Evolutionary conservation across 257 asterid genomes (phyloP).

Genomic region (Primulina tabacum): DNA sequence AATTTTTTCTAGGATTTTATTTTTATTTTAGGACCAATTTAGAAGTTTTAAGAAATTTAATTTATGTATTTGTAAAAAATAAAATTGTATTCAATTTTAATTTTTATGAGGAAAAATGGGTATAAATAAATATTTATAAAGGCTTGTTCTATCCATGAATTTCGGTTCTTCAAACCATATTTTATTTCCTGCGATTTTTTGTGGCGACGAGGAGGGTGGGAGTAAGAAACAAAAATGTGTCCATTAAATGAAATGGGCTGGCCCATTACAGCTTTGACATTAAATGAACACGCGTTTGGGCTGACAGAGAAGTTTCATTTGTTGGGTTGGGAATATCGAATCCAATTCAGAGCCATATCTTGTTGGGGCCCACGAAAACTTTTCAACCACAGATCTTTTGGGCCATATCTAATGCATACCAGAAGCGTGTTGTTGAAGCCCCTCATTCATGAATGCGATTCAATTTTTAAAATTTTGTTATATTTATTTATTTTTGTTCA

Average conservation of each 20-base stretch:
- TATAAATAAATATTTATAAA: too few relatives aligned
- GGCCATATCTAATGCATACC: neutral
- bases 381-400: neutral
- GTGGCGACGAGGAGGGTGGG: too few relatives aligned
- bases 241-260: neutral
- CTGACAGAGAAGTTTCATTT: slow-evolving; percentile 3
- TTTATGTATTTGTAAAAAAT: too few relatives aligned
- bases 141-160: too few relatives aligned
- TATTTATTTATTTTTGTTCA: too few relatives aligned
- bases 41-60: too few relatives aligned
- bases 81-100: too few relatives aligned
- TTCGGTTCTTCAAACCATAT: neutral
- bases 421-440: neutral
- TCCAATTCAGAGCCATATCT: neutral
- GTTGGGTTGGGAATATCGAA: neutral
- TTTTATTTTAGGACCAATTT: too few relatives aligned
- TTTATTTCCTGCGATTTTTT: too few relatives aligned
- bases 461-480: too few relatives aligned
- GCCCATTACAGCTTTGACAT: neutral
- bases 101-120: too few relatives aligned
- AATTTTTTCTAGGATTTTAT: neutral
- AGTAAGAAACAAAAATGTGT: neutral
- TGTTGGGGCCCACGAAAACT: neutral
- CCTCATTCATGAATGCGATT: neutral
- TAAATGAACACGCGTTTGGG: neutral